These are phyloP conservation scores for Dichotomopilus funicola DNA, from an alignment of 2,329 filamentous ascomycete genomes.

Conservation along the genomic window DNA sequence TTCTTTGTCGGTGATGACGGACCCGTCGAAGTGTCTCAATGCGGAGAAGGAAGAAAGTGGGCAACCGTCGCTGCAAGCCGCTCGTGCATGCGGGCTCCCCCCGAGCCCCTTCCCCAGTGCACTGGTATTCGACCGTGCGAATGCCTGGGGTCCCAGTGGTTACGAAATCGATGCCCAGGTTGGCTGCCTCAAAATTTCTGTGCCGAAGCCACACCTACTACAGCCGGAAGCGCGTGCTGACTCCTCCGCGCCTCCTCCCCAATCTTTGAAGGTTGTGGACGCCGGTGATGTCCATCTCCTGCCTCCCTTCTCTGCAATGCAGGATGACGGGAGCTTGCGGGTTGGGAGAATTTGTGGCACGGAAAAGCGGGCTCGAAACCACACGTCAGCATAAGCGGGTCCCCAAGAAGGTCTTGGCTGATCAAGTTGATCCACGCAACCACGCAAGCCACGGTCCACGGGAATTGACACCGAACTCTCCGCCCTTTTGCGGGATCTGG, in stretches of 20 bases:
- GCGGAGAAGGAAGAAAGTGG: too few species aligned
- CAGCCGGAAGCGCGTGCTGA: not conserved
- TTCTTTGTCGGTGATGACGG: too few species aligned
- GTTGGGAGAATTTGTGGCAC: not conserved
- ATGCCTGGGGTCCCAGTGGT: too few species aligned
- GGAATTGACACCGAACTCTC: slow-evolving; percentile 3
- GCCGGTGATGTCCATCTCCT: too few species aligned
- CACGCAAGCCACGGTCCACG: not conserved
- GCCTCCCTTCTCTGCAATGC: not conserved
- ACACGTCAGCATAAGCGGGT: not conserved
- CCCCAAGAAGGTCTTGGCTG: not conserved
- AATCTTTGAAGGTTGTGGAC: not conserved
- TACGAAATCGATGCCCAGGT: too few species aligned
- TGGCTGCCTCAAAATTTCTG: too few species aligned
- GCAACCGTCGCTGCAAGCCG: too few species aligned
- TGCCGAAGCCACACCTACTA: not conserved
- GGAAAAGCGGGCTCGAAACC: not conserved
- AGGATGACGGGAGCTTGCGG: not conserved
- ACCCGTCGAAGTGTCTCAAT: too few species aligned
- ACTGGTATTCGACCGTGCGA: too few species aligned
- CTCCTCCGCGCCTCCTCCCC: not conserved
- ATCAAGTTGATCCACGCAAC: not conserved
- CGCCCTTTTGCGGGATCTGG: not conserved
- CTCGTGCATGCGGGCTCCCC: too few species aligned
- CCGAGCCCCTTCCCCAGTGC: too few species aligned